Percentiles rank a stretch among this genome's conserved stretches.
Conservation (phyloP, 164 flowering plant genomes). For the Umbilicus rupestris region DNA sequence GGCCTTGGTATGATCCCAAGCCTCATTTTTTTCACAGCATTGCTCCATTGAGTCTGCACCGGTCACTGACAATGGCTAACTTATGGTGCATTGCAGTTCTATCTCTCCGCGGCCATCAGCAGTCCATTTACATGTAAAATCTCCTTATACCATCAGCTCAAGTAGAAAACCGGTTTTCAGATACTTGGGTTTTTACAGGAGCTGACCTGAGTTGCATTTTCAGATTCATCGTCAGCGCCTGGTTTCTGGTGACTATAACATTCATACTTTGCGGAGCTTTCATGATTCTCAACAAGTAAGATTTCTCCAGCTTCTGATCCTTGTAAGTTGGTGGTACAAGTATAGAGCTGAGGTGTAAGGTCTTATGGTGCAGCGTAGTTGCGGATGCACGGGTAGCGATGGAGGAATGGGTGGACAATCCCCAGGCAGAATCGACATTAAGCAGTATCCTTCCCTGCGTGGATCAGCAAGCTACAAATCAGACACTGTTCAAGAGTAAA, state of each 20-base stretch:
- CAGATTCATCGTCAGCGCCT: constrained; percentile 82
- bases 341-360: neutral
- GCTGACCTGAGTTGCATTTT: constrained; percentile 9
- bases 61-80: neutral
- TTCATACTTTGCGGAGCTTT: constrained; percentile 80
- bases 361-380: constrained; percentile 43
- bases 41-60: neutral
- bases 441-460: constrained; percentile 72
- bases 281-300: constrained; percentile 65
- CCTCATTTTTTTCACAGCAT: neutral
- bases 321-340: neutral
- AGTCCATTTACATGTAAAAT: constrained; percentile 1
- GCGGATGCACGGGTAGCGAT: constrained; percentile 87
- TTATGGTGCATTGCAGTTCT: neutral
- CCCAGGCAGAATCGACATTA: constrained; percentile 76
- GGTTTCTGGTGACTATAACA: constrained; percentile 83
- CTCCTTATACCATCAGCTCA: neutral
- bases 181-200: neutral
- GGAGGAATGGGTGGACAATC: constrained; percentile 86
- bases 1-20: constrained; percentile 63
- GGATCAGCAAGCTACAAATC: constrained; percentile 65
- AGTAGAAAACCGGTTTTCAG: neutral
- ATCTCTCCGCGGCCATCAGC: neutral
- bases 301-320: neutral
- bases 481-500: constrained; percentile 65